Evolutionary conservation across 2,329 filamentous ascomycete genomes (phyloP).

Genomic region (Fusarium sp.): DNA sequence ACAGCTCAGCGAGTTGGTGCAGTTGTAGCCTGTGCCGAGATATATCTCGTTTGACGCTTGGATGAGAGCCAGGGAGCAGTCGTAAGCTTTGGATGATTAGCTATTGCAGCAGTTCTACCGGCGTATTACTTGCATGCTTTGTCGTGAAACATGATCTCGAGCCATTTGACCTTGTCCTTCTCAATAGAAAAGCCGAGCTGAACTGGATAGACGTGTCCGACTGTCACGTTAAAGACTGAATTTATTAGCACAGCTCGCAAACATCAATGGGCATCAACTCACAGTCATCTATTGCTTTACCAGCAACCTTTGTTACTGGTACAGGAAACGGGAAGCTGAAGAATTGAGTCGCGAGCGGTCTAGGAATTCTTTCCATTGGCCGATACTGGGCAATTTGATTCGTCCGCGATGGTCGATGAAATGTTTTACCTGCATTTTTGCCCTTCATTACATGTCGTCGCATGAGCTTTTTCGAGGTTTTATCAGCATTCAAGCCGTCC

Average conservation of each 20-base stretch:
- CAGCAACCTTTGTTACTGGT: background rate
- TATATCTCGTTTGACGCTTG: slow-evolving; percentile 17
- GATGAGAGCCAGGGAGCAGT: background rate
- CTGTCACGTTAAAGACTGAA: background rate
- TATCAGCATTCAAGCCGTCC: background rate
- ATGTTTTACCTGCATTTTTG: slow-evolving; percentile 10
- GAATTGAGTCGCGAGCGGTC: background rate
- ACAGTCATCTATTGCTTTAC: slow-evolving; percentile 10
- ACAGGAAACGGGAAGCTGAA: slow-evolving; percentile 5
- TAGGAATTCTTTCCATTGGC: background rate
- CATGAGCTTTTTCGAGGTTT: background rate
- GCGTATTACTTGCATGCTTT: background rate
- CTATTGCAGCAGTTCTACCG: accelerated
- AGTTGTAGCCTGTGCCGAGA: background rate
- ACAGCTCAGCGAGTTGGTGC: background rate
- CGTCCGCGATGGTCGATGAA: background rate
- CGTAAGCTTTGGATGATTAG: background rate
- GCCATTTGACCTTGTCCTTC: background rate
- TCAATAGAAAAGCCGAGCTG: background rate
- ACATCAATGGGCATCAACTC: accelerated
- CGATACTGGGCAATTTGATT: background rate
- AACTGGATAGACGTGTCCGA: background rate
- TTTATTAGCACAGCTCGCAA: background rate
- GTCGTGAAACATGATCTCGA: slow-evolving; percentile 1
- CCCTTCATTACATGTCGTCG: slow-evolving; percentile 17